Evolutionary conservation across 441 rosid species (phyloP), one percentile per base, ranked within the genome.

Genomic region (Erodium trifolium): DNA sequence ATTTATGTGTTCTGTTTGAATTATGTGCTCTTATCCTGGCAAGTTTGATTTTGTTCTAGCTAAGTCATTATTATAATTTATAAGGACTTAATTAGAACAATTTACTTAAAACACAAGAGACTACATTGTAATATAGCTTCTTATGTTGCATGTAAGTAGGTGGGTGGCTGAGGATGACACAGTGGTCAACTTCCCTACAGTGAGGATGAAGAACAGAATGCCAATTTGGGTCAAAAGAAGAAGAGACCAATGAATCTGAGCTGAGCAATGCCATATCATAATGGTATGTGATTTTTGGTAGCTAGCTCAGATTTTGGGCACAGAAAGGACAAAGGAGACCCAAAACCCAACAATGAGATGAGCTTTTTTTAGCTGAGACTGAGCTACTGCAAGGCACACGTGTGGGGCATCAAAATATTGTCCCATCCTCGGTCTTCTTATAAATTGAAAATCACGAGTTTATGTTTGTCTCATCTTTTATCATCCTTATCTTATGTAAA

Each of bases 111-210:
- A 39, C 45, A 3, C 10, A 5, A 39, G 45, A 39, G 45, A 39
- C 45, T 39, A 39, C 5, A 39, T 39, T n/a, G 16, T 49, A 2
- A 49, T 49, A 13, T 49, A 13, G 27, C 27, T 23, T 23, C 16
- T 11, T 49, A 11, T 49, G 57, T 0, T 55, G 2, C 1, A 8
- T 14, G 17, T 80, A 34, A 3, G 82, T 80, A 92, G 97, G 70
- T 94, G 99, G 99, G 79, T 75, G 66, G 92, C 93, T 53, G 96
- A 90, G 77, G 90, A 86, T 49, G 97, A 94, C 59, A 83, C 86
- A 8, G 75, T 88, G 18, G 83, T 90, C 65, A 85, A 90, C 78
- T 94, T 94, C 68, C 99, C 99, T 1, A 94, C 97, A 0, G 98
- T 87, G 35, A 87, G 96, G 78, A 83, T 90, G 96, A 92, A 88